A percentile compares a stretch with the other conserved stretches of the same genome.
These are phyloP conservation scores for Populus hybrid DNA, from an alignment of 441 rosid genomes.

Conservation along the genomic window DNA sequence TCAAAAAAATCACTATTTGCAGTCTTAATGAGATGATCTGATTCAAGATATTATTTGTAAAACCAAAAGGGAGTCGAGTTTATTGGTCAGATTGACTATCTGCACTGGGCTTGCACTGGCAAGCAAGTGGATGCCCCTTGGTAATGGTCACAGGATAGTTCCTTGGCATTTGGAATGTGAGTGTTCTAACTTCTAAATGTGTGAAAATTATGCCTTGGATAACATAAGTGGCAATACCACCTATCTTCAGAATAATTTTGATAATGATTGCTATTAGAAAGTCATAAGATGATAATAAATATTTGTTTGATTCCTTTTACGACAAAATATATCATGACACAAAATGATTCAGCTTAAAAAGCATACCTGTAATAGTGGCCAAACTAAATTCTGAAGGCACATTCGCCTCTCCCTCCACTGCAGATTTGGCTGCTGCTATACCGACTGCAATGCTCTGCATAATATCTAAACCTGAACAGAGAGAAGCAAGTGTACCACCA, in stretches of 20 bases:
- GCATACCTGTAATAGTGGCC: constrained; percentile 52
- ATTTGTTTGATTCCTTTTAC: background rate
- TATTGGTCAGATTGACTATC: constrained; percentile 1
- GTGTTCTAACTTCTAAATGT: background rate
- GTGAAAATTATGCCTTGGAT: background rate
- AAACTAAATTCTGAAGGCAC: constrained; percentile 58
- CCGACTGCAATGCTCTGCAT: constrained; percentile 79
- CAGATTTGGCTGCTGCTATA: constrained; percentile 65
- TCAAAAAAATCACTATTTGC: background rate
- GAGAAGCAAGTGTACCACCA: constrained; percentile 53
- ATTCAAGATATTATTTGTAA: background rate
- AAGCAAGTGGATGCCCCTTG: background rate
- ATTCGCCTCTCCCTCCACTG: constrained; percentile 67
- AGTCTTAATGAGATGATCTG: background rate
- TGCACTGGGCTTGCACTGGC: background rate
- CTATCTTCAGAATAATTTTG: background rate
- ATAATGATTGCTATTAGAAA: too few species aligned
- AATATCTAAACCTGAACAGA: constrained; percentile 61
- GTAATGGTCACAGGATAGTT: background rate
- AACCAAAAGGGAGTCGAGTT: background rate
- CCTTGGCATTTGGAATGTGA: background rate
- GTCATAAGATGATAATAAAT: background rate
- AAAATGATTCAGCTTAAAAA: background rate
- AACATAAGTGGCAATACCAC: background rate
- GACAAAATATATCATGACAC: background rate